Base-by-base conservation (phyloP, 2,329 filamentous ascomycete species). In the Exutisphaerella laricina region DNA sequence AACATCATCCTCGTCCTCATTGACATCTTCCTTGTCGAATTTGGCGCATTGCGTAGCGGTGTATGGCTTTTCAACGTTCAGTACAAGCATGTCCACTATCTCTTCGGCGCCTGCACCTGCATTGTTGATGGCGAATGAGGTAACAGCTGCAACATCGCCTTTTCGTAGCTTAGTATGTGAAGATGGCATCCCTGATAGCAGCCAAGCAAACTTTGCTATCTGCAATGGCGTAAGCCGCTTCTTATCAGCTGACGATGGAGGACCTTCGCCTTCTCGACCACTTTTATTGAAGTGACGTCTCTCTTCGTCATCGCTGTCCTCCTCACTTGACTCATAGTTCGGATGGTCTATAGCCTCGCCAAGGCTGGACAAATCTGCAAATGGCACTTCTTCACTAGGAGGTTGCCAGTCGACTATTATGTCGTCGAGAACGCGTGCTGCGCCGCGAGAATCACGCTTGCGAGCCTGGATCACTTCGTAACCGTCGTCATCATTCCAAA, bases 121-220 rank as follows among this genome's bases (percentile, higher is more conserved):
- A 61, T 97, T 88, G 2, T 82, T 83, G 43, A 97, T 88, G 9
- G 89, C 89, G 65, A 97, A 96, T 3, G 84, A 78, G 1, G 89
- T 90, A 2, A 96, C 74, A 4, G 88, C 78, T 1, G 88, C 89
- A 33, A 97, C 79, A 58, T 97, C 88, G 2, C 88, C 88, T 58
- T 87, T 87, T 20, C 86, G 78, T 18, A 96, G 72, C 53, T 78
- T 84, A 2, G 81, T 78, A 28, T 87, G 79, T 3, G 78, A 80
- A 2, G 80, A 85, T 0, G 92, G 92, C 18, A 97, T 70, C 12
- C 88, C 79, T 2, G 85, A 80, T n/a, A 97, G 73, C 7, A 96
- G 70, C 64, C 94, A 87, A 0, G 85, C 79, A 4, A 97, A 73
- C 65, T 88, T 88, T 1, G 89, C 84, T 58, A 90, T 88, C 53